These are phyloP conservation scores for Fraxinus ornus DNA, from an alignment of 305 asterid genomes.

Conservation along the genomic window DNA sequence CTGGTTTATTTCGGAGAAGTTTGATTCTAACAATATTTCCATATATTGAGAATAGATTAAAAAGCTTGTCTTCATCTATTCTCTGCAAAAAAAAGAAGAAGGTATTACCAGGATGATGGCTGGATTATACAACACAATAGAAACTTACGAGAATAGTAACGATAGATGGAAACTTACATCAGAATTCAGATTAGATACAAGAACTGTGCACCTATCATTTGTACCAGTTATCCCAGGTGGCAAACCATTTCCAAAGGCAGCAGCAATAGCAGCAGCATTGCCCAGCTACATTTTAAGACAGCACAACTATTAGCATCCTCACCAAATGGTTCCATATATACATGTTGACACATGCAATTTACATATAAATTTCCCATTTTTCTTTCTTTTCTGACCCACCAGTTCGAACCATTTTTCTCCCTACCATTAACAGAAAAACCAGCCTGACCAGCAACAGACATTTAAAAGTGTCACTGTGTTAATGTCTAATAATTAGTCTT, in stretches of 20 bases:
- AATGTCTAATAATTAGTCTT: neutral
- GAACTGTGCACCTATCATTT: slow-evolving; percentile 91
- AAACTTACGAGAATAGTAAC: neutral
- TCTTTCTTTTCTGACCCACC: neutral
- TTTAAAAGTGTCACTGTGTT: slow-evolving; percentile 4
- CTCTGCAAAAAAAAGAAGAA: slow-evolving; percentile 49
- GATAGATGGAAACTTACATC: slow-evolving; percentile 56
- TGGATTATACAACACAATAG: slow-evolving; percentile 15
- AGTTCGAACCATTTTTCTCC: slow-evolving; percentile 4
- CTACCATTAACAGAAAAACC: slow-evolving; percentile 2
- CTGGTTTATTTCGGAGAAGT: slow-evolving; percentile 83
- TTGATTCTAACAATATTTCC: slow-evolving; percentile 85
- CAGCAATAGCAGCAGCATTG: slow-evolving; percentile 89
- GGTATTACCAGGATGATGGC: slow-evolving; percentile 15
- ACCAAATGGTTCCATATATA: neutral
- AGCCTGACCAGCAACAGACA: slow-evolving; percentile 8
- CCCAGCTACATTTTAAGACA: slow-evolving; percentile 54
- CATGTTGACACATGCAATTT: neutral
- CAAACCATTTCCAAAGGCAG: slow-evolving; percentile 95
- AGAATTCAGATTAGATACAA: slow-evolving; percentile 79
- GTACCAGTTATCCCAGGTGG: slow-evolving; percentile 92
- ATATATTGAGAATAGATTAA: slow-evolving; percentile 83
- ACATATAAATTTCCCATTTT: neutral
- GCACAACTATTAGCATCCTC: neutral
- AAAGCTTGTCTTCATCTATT: slow-evolving; percentile 89